phyloP scores from a whole-genome alignment of 1,284 basidiomycete species.

The Sanguinoderma infundibulare region DNA sequence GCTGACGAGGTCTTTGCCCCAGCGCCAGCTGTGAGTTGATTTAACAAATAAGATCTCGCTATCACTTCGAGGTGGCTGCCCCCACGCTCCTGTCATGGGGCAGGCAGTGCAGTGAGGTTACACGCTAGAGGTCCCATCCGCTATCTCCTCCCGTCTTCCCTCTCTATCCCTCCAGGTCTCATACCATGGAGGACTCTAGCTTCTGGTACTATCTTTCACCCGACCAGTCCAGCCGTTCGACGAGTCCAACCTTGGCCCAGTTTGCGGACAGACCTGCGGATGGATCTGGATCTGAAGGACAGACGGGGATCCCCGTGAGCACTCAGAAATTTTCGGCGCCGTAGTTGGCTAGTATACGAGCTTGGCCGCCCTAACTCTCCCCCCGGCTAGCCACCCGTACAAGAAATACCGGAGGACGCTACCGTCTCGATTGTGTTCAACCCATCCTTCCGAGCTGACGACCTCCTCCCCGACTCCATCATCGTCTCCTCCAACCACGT shows the following conservation, averaged over 20 bases:
- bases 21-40: conserved; percentile 7
- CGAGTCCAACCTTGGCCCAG: background rate
- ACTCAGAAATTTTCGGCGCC: background rate
- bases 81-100: background rate
- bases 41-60: background rate
- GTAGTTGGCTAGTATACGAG: background rate
- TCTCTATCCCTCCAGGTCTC: background rate
- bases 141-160: background rate
- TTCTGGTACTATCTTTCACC: conserved; percentile 2
- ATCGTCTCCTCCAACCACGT: conserved; percentile 72
- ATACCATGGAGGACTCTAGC: background rate
- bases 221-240: background rate
- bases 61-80: background rate
- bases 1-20: conserved; percentile 1
- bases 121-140: background rate
- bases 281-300: background rate
- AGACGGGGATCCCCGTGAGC: conserved; percentile 5
- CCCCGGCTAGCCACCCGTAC: background rate
- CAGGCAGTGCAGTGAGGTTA: background rate
- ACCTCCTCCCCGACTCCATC: conserved; percentile 57
- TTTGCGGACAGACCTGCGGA: background rate
- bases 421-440: conserved; percentile 76
- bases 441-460: conserved; percentile 59
- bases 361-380: background rate
- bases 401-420: conserved; percentile 12